Conservation (phyloP, 148 eudicot genomes). For the Dysphania ambrosioides region DNA sequence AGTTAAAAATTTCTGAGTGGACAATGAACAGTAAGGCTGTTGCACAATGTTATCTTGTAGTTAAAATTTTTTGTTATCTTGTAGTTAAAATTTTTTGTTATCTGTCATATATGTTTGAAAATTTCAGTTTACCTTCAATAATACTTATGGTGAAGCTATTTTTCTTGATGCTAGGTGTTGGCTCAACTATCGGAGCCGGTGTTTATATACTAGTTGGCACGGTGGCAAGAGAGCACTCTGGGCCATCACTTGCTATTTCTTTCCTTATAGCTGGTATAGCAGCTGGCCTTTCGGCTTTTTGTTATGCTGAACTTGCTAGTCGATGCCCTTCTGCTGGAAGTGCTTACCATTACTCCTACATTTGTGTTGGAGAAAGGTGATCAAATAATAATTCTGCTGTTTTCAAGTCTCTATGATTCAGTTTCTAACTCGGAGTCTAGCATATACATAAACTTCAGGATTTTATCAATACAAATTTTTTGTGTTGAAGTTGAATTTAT, state of each 20-base stretch:
- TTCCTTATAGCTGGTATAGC: conserved; percentile 64
- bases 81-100: background rate
- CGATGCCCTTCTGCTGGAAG: conserved; percentile 75
- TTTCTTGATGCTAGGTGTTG: conserved; percentile 44
- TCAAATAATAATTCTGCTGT: background rate
- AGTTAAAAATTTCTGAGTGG: too few relatives aligned
- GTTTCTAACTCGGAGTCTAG: background rate
- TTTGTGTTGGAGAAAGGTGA: conserved; percentile 75
- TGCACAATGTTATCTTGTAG: too few relatives aligned
- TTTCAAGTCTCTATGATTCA: background rate
- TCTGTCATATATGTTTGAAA: background rate
- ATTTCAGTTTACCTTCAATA: background rate
- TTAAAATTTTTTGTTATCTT: too few relatives aligned
- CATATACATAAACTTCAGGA: background rate
- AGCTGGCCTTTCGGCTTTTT: conserved; percentile 65
- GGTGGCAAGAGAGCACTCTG: conserved; percentile 64
- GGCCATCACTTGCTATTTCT: conserved; percentile 53
- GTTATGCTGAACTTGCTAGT: conserved; percentile 67
- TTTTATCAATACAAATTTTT: background rate
- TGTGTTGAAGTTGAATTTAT: conserved; percentile 6
- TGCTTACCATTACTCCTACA: conserved; percentile 69
- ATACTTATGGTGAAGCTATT: background rate
- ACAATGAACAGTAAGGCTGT: too few relatives aligned
- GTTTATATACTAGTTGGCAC: conserved; percentile 67
- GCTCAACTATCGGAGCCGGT: conserved; percentile 76